These are phyloP conservation scores for Zasmidium cellare DNA, from an alignment of 2,329 filamentous ascomycete genomes.

Conservation along the genomic window DNA sequence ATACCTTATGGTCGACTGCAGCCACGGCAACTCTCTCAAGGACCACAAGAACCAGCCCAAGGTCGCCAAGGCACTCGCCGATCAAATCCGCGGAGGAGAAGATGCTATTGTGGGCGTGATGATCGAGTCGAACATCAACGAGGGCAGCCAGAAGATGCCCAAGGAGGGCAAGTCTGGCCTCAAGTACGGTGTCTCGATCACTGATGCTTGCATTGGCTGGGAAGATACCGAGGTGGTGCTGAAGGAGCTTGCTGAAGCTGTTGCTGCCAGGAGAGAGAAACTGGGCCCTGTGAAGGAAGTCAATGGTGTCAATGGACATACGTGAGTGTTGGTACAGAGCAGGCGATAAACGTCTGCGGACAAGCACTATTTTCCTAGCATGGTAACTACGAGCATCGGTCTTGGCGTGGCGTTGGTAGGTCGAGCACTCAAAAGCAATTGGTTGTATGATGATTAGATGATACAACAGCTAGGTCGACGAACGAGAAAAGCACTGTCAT, in stretches of 20 bases:
- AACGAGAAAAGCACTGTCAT: not conserved
- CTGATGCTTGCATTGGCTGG: slow-evolving; percentile 96
- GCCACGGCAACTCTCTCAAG: slow-evolving; percentile 82
- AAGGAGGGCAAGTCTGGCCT: slow-evolving; percentile 80
- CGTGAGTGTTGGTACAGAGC: not conserved
- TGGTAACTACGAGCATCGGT: not conserved
- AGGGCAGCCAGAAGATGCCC: slow-evolving; percentile 90
- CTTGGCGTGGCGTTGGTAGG: not conserved
- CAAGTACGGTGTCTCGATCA: slow-evolving; percentile 94
- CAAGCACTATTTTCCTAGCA: not conserved
- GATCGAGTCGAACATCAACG: slow-evolving; percentile 97
- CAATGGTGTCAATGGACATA: slow-evolving; percentile 25
- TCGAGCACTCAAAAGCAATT: not conserved
- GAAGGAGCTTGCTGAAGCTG: slow-evolving; percentile 74
- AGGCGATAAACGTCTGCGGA: no score
- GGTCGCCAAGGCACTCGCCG: slow-evolving; percentile 77
- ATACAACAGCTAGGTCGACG: not conserved
- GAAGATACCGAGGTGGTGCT: slow-evolving; percentile 81
- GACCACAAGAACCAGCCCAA: slow-evolving; percentile 97
- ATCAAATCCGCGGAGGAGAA: slow-evolving; percentile 84
- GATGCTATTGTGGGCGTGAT: slow-evolving; percentile 92
- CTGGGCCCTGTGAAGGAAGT: slow-evolving; percentile 28
- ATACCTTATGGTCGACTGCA: slow-evolving; percentile 96
- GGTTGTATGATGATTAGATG: not conserved
- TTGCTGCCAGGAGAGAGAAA: slow-evolving; percentile 69